Evolutionary conservation across 257 asterid genomes (phyloP).

Genomic region (Linaria vulgaris): DNA sequence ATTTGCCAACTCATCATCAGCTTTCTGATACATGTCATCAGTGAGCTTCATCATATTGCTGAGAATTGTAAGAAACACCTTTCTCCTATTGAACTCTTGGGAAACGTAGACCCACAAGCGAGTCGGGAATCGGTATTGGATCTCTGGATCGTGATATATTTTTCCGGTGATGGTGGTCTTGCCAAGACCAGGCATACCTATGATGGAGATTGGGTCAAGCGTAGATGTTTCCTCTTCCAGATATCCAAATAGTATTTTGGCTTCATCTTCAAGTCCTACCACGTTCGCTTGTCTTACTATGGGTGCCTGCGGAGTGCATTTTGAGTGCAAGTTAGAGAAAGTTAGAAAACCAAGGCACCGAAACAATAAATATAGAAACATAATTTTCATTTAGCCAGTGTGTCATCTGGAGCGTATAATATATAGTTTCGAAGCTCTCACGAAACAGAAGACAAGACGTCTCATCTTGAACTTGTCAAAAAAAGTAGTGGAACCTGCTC

Average conservation of each 20-base stretch:
- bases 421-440: no score
- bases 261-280: slow-evolving; percentile 33
- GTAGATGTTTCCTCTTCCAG: slow-evolving; percentile 21
- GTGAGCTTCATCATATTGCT: slow-evolving; percentile 8
- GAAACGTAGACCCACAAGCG: slow-evolving; percentile 35
- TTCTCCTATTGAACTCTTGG: slow-evolving; percentile 28
- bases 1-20: slow-evolving; percentile 25
- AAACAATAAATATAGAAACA: no score
- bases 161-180: slow-evolving; percentile 30
- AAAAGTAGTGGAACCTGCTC: no score
- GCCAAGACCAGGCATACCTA: slow-evolving; percentile 38
- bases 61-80: slow-evolving; percentile 26
- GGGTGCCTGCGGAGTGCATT: slow-evolving; percentile 9
- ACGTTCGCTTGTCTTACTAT: slow-evolving; percentile 27
- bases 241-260: slow-evolving; percentile 17
- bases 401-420: no score
- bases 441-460: no score
- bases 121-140: slow-evolving; percentile 8
- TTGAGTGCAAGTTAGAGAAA: no score
- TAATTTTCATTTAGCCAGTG: no score
- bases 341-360: no score
- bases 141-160: slow-evolving; percentile 13
- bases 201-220: slow-evolving; percentile 31
- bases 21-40: slow-evolving; percentile 14
- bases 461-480: no score